Conservation (phyloP, 768 basidiomycete species). For the Calocybe cyanea region DNA sequence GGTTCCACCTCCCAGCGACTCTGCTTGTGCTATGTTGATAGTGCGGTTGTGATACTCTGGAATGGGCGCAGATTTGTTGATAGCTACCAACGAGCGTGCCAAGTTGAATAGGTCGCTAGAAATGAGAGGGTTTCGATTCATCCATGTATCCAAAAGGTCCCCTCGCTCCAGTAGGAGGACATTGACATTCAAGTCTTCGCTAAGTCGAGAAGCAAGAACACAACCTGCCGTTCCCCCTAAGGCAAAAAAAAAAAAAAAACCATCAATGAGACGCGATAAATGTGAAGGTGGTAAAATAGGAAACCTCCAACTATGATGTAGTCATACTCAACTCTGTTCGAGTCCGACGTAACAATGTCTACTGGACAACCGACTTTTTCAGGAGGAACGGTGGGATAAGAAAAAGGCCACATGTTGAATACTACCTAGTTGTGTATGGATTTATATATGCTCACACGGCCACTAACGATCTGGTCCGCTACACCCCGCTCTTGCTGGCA, state of each 20-base stretch:
- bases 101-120: constrained; percentile 10
- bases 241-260: neutral
- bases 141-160: constrained; percentile 2
- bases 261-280: neutral
- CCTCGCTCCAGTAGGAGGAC: constrained; percentile 11
- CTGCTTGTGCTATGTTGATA: constrained; percentile 17
- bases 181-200: constrained; percentile 5
- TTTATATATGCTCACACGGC: no score
- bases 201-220: constrained; percentile 8
- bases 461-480: no score
- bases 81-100: constrained; percentile 3
- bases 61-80: constrained; percentile 6
- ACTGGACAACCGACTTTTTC: no score
- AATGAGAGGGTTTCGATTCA: constrained; percentile 5
- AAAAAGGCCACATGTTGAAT: no score
- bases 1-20: constrained; percentile 24
- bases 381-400: no score
- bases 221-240: constrained; percentile 9
- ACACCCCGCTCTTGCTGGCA: no score
- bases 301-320: constrained; percentile 5
- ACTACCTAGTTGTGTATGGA: no score
- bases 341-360: no score
- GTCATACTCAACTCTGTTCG: no score
- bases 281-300: neutral
- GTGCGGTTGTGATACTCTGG: neutral